These are phyloP conservation scores for Eucalyptus globulus DNA, from an alignment of 345 rosid species.

Conservation along the genomic window DNA sequence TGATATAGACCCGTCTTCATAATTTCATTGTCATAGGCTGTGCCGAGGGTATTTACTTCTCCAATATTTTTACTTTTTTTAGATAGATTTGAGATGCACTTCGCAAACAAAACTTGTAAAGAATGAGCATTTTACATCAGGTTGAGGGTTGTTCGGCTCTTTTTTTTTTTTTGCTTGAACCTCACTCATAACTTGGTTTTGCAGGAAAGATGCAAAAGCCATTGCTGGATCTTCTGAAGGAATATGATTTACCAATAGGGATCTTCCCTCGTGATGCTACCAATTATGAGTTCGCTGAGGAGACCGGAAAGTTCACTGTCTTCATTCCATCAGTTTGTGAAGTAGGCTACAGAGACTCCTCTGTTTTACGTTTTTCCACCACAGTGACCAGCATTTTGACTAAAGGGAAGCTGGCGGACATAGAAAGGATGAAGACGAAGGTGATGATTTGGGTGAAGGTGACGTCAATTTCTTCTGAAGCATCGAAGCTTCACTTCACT, in stretches of 20 bases:
- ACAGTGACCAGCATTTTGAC: conserved; percentile 55
- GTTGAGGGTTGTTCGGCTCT: neutral
- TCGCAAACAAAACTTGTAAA: neutral
- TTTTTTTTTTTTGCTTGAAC: neutral
- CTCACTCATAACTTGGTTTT: neutral
- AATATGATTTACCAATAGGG: conserved; percentile 69
- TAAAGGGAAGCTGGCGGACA: conserved; percentile 76
- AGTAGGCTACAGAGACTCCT: conserved; percentile 83
- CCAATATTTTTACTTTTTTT: neutral
- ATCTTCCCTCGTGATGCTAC: conserved; percentile 92
- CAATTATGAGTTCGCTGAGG: conserved; percentile 85
- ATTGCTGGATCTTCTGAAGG: conserved; percentile 69
- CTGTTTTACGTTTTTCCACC: conserved; percentile 61
- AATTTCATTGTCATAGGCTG: neutral
- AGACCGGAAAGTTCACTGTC: conserved; percentile 63
- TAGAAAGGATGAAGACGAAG: conserved; percentile 90
- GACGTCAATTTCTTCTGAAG: conserved; percentile 48
- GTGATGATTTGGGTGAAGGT: conserved; percentile 84
- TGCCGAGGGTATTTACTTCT: neutral
- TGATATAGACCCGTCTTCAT: neutral
- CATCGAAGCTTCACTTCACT: conserved; percentile 63
- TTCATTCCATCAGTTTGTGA: conserved; percentile 71
- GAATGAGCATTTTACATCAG: neutral
- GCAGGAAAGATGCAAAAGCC: conserved; percentile 97
- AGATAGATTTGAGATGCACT: neutral